phyloP scores from a whole-genome alignment of 176 grass and related monocot genomes.

The Rhipidocladum racemiflorum region DNA sequence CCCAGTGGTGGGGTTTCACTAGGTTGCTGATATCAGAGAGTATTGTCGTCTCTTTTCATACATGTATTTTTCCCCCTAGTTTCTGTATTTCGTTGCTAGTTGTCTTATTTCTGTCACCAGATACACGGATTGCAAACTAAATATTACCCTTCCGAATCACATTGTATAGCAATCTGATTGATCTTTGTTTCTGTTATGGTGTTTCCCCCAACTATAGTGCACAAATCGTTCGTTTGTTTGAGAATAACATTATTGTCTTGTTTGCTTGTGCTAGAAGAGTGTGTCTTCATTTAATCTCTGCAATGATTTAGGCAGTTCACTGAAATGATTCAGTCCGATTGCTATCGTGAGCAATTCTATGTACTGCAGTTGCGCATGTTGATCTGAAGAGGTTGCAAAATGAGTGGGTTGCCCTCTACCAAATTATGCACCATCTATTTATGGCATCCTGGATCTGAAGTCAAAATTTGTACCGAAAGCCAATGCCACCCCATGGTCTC shows the following conservation, averaged over 20 bases:
- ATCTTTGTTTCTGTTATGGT: conserved; percentile 3
- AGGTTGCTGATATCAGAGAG: conserved; percentile 34
- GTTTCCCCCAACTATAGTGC: background rate
- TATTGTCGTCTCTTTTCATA: conserved; percentile 16
- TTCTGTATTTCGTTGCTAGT: conserved; percentile 33
- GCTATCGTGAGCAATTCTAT: conserved; percentile 12
- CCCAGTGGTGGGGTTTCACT: conserved; percentile 26
- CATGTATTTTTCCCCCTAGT: conserved; percentile 10
- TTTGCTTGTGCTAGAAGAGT: background rate
- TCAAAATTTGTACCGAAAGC: background rate
- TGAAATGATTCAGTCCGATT: background rate
- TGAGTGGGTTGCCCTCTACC: conserved; percentile 14
- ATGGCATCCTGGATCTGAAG: conserved; percentile 35
- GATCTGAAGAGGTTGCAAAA: conserved; percentile 17
- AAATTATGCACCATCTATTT: conserved; percentile 29
- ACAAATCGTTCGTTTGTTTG: background rate
- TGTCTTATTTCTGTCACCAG: background rate
- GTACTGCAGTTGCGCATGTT: conserved; percentile 16
- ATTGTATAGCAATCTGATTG: conserved; percentile 17
- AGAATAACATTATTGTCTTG: background rate
- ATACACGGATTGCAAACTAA: conserved; percentile 17
- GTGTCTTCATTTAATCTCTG: background rate
- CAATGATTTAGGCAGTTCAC: background rate
- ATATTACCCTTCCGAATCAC: background rate
- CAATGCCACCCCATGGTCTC: conserved; percentile 21